Conservation (phyloP, 768 basidiomycete genomes). For the Tephrocybe sp. region DNA sequence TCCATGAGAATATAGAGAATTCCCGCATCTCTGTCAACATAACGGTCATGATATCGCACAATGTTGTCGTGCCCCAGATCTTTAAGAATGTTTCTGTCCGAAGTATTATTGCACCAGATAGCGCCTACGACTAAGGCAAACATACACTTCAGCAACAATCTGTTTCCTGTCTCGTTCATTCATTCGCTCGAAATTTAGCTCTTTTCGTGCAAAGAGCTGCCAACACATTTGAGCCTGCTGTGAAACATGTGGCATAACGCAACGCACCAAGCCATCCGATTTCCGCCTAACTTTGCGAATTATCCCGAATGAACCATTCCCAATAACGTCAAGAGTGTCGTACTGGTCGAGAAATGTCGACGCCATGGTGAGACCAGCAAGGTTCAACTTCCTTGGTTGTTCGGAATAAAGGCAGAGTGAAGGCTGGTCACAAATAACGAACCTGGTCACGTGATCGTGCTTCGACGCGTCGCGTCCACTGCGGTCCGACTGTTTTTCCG, state of each 20-base stretch:
- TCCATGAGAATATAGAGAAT: slow-evolving; percentile 99
- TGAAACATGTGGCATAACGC: slow-evolving; percentile 5
- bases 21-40: slow-evolving; percentile 85
- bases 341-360: slow-evolving; percentile 70
- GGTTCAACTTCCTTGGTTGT: not conserved
- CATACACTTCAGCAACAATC: slow-evolving; percentile 97
- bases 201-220: slow-evolving; percentile 86
- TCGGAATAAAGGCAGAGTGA: not conserved
- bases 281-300: slow-evolving; percentile 92
- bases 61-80: slow-evolving; percentile 95
- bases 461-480: slow-evolving; percentile 8
- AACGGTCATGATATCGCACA: slow-evolving; percentile 90
- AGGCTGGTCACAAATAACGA: slow-evolving; percentile 4
- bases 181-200: slow-evolving; percentile 98
- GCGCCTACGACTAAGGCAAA: slow-evolving; percentile 12
- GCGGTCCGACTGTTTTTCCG: too few relatives aligned
- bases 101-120: not conserved
- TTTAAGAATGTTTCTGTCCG: slow-evolving; percentile 86
- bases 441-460: slow-evolving; percentile 14
- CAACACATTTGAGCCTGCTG: not conserved
- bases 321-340: slow-evolving; percentile 87
- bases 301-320: slow-evolving; percentile 96
- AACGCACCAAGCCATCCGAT: slow-evolving; percentile 74
- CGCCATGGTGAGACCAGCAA: slow-evolving; percentile 8
- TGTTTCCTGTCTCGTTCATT: slow-evolving; percentile 93